These are phyloP conservation scores for Ensete glaucum DNA, from an alignment of 176 grass and related monocot genomes.

Conservation along the genomic window DNA sequence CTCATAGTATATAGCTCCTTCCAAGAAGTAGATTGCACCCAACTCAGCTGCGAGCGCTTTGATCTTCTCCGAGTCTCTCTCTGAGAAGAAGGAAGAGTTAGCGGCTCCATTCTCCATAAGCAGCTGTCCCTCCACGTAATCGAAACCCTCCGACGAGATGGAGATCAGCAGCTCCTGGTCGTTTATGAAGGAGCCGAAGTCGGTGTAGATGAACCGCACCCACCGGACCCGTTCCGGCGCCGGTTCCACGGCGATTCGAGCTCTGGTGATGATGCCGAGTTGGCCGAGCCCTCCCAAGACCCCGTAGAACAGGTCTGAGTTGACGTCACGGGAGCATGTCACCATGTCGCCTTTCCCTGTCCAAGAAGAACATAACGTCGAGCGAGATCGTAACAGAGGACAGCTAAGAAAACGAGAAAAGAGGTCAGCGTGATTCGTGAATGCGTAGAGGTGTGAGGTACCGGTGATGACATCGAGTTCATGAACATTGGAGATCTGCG, in stretches of 20 bases:
- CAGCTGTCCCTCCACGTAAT: constrained; percentile 14
- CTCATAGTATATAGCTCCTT: constrained; percentile 12
- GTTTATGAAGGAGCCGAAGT: background rate
- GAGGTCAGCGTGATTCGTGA: background rate
- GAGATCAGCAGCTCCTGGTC: constrained; percentile 13
- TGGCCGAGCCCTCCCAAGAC: constrained; percentile 16
- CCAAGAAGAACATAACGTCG: background rate
- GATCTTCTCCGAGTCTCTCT: background rate
- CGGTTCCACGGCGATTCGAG: constrained; percentile 5
- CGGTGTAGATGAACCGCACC: constrained; percentile 15
- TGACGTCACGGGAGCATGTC: background rate
- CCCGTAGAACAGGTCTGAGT: constrained; percentile 16
- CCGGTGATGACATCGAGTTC: constrained; percentile 24
- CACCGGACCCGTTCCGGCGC: constrained; percentile 16
- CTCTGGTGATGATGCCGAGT: constrained; percentile 23
- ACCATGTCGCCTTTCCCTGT: constrained; percentile 16
- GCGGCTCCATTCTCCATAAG: background rate
- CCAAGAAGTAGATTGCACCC: constrained; percentile 5
- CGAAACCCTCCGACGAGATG: background rate
- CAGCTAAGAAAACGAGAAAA: background rate
- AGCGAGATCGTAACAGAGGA: background rate
- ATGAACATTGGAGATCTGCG: constrained; percentile 18
- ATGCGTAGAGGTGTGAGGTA: background rate
- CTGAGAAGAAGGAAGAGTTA: constrained; percentile 6
- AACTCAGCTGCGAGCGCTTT: background rate